Base-by-base conservation (phyloP, 2,329 filamentous ascomycete species). In the Nemania bipapillata region DNA sequence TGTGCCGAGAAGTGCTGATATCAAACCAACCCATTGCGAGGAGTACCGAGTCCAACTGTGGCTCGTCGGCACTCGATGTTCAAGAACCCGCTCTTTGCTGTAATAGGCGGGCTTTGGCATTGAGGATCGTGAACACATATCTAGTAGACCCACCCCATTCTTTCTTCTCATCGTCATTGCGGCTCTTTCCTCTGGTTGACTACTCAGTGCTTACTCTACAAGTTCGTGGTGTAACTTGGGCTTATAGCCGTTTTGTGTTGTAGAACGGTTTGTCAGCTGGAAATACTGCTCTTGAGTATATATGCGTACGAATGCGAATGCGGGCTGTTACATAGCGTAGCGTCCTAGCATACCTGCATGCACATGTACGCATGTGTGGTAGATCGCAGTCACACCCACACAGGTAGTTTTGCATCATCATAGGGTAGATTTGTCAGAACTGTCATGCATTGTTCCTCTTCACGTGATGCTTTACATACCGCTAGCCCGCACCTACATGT, bases 1-100 rank as follows among this genome's bases (percentile, higher is more conserved):
- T 96, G 94, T 93, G 94, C 94, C 94, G 92, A 97, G 93, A 97
- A 93, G 93, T 97, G 94, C 94, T 96, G 88, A 96, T 86, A 96
- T 87, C 78, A 81, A 90, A 80, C 72, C 67, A 57, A 72, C 72
- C 74, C 74, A 77, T 77, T 69, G 70, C 77, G 77, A 79, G 78
- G 66, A 79, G 78, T 79, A 79, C 78, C 78, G 74, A 71, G 76
- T 66, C 73, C 73, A 72, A 73, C 49, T 35, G 68, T 35, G 74
- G 69, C 74, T 76, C 73, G 78, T 77, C 76, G 77, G 78, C 78
- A 79, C 76, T 71, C 60, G 66, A 67, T 68, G 67, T 73, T 73
- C 45, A 42, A 47, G 49, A 72, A 47, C 28, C 60, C 37, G 61
- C 50, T 66, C 63, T 61, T 58, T 63, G 49, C 59, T 65, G 59